Evolutionary conservation across 164 flowering plant genomes (phyloP).

Genomic region (Macadamia tetraphylla): DNA sequence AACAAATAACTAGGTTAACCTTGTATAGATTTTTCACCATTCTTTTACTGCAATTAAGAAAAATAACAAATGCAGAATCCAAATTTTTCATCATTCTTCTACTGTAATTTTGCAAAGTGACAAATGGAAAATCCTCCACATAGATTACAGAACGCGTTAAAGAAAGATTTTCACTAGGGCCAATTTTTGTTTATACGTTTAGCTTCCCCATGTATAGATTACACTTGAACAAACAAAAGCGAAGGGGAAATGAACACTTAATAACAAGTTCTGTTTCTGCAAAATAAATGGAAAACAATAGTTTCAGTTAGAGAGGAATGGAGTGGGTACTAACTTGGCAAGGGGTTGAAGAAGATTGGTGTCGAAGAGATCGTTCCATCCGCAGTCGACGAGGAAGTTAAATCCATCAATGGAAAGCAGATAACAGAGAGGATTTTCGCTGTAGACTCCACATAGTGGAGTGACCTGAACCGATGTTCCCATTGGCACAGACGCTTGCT

Average conservation of each 20-base stretch:
- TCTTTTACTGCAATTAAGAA: neutral
- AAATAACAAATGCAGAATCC: neutral
- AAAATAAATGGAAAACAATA: neutral
- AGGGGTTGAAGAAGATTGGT: constrained; percentile 75
- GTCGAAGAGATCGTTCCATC: constrained; percentile 96
- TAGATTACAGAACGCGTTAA: too few relatives aligned
- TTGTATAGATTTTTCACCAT: neutral
- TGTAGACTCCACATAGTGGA: constrained; percentile 84
- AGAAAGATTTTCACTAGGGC: neutral
- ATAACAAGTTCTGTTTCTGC: neutral
- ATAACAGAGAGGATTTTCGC: constrained; percentile 79
- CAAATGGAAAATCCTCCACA: neutral
- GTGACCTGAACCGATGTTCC: constrained; percentile 97
- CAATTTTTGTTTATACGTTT: neutral
- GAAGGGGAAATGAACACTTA: neutral
- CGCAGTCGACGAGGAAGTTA: constrained; percentile 92
- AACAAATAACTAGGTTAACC: neutral
- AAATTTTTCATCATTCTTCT: neutral
- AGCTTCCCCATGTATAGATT: neutral
- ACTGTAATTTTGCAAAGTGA: neutral
- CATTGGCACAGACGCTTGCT: constrained; percentile 29
- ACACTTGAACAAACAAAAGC: too few relatives aligned
- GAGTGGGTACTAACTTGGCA: constrained; percentile 40
- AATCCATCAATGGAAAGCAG: constrained; percentile 81
- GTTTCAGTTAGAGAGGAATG: neutral